A percentile compares a stretch with the other conserved stretches of the same genome.
Conservation (phyloP, 2,329 filamentous ascomycete genomes). For the Metarhizium sp. region DNA sequence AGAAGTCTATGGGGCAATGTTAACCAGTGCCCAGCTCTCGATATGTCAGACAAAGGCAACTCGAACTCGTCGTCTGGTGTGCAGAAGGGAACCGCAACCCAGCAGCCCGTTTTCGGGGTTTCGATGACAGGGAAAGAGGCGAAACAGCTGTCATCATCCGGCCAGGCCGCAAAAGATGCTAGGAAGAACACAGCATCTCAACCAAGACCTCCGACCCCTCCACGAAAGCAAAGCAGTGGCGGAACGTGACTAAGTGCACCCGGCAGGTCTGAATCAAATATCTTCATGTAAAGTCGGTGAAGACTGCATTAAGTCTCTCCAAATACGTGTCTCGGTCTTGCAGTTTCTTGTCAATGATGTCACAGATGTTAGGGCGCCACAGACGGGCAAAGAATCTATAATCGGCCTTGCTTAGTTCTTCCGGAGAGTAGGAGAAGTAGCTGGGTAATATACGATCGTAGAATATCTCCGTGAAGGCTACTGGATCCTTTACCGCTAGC, state of each 20-base stretch:
- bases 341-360: slow-evolving; percentile 9
- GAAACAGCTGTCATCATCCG: slow-evolving; percentile 1
- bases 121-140: background rate
- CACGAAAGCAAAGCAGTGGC: background rate
- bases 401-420: slow-evolving; percentile 7
- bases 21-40: too few species aligned
- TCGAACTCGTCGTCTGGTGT: background rate
- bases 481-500: slow-evolving; percentile 6
- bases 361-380: slow-evolving; percentile 2
- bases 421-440: slow-evolving; percentile 5
- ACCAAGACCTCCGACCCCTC: background rate
- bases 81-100: background rate
- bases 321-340: slow-evolving; percentile 6
- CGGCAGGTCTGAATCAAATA: background rate
- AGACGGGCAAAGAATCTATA: slow-evolving; percentile 8
- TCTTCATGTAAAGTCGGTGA: background rate
- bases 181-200: background rate
- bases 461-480: slow-evolving; percentile 9
- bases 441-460: slow-evolving; percentile 7
- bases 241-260: background rate
- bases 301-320: slow-evolving; percentile 2
- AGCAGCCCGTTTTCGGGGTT: background rate
- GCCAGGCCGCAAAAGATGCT: background rate
- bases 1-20: too few species aligned
- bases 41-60: background rate